phyloP scores from a whole-genome alignment of 331 rosid genomes.

The Quercus phellos region DNA sequence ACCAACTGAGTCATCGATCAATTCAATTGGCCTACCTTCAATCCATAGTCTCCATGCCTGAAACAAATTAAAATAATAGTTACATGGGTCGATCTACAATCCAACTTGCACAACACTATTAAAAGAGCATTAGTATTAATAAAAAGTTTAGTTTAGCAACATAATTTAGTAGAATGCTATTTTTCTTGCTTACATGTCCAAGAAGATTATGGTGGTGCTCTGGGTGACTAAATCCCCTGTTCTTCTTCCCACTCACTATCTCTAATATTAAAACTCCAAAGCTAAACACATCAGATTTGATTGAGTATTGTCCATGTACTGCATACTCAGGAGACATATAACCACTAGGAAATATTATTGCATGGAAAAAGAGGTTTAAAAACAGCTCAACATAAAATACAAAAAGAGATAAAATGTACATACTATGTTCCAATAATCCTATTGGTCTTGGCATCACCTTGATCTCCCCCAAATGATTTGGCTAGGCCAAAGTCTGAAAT shows the following conservation, averaged over 20 bases:
- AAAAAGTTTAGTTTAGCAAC: no score
- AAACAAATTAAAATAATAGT: not conserved
- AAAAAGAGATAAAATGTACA: no score
- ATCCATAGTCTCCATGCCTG: conserved; percentile 30
- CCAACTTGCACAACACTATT: no score
- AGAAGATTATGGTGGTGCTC: conserved; percentile 36
- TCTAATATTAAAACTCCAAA: conserved; percentile 30
- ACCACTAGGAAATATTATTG: conserved; percentile 13
- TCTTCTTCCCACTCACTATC: conserved; percentile 33
- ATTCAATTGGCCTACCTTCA: conserved; percentile 10
- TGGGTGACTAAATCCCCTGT: conserved; percentile 33
- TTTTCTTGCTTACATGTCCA: conserved; percentile 33
- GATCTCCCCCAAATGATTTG: no score
- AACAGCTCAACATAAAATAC: no score
- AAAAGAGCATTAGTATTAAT: no score
- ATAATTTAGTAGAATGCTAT: no score
- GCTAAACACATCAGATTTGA: conserved; percentile 38
- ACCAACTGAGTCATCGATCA: not conserved
- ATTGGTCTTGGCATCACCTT: no score
- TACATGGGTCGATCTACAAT: no score
- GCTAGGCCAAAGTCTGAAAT: no score
- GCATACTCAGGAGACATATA: conserved; percentile 38
- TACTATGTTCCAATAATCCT: no score
- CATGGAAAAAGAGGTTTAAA: not conserved
- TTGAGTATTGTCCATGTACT: conserved; percentile 19